A percentile compares a stretch with the other conserved stretches of the same genome.
These are phyloP conservation scores for Penicillium parvum DNA, from an alignment of 495 filamentous ascomycete genomes.

Conservation along the genomic window DNA sequence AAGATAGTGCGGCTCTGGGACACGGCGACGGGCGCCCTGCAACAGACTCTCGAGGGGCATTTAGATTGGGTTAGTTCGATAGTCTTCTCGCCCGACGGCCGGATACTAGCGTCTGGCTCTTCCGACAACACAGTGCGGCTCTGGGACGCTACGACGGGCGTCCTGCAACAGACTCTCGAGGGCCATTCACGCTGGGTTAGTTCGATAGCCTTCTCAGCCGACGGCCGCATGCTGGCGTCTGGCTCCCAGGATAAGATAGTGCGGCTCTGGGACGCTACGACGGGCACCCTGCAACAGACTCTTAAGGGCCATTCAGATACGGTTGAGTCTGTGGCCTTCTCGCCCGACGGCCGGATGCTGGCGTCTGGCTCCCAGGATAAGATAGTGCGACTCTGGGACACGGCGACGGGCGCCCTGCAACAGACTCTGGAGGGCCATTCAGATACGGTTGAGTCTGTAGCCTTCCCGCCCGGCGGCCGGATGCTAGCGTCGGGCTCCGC, in stretches of 20 bases:
- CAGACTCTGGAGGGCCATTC: conserved; percentile 14
- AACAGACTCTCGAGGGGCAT: conserved; percentile 23
- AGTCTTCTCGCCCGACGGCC: conserved; percentile 23
- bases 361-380: conserved; percentile 13
- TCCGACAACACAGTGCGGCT: conserved; percentile 6
- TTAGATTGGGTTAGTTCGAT: too few relatives aligned
- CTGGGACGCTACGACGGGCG: conserved; percentile 8
- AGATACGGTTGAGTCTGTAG: too few relatives aligned
- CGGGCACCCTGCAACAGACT: too few relatives aligned
- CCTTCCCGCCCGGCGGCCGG: too few relatives aligned
- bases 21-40: conserved; percentile 1
- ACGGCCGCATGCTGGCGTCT: too few relatives aligned
- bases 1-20: conserved; percentile 13
- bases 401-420: neutral
- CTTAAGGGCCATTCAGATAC: too few relatives aligned
- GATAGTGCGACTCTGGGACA: conserved; percentile 11
- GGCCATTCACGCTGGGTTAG: too few relatives aligned
- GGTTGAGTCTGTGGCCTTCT: conserved; percentile 29
- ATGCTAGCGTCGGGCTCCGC: too few relatives aligned
- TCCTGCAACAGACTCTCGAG: conserved; percentile 12
- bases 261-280: too few relatives aligned
- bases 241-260: too few relatives aligned
- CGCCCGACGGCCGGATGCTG: conserved; percentile 15
- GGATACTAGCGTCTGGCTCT: conserved; percentile 16
- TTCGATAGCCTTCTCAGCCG: too few relatives aligned